Base-by-base conservation (phyloP, 257 asterid species). In the Fraxinus cuspidata region DNA sequence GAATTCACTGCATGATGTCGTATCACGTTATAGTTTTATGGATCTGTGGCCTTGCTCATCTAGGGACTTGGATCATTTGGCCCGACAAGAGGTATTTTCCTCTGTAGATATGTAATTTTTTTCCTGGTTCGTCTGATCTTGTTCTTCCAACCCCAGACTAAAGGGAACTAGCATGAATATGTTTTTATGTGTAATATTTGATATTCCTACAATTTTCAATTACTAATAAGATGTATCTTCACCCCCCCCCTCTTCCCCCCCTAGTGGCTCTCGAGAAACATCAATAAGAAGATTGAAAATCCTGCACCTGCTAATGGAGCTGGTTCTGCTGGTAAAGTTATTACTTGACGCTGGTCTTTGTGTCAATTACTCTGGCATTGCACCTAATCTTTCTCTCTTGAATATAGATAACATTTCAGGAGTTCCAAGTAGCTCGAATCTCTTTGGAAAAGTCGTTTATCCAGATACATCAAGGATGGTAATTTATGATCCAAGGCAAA, bases 11-110 rank as follows among this genome's bases (percentile, higher is more conserved):
- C 97, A 90, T 85, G 97, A 96, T 83, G 89, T 96, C 74, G 89
- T 90, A 73, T 93, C 97, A 32, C 91, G 98, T 23, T 96, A 92
- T 86, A 92, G 97, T 83, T 96, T 89, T 83, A 89, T 84, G 98
- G 99, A 93, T 86, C 90, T 96, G 74, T 89, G 96, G 96, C 99
- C 99, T 81, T 96, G 99, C 88, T 96, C 98, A 21, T 85, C 98
- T 74, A 92, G 78, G 77, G 97, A 93, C 87, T 88, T 96, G 91
- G 97, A 96, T 86, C 91, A 96, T 83, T 84, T 96, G 80, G 86
- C 97, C 76, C 89, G 92, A 53, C 96, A 93, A 87, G 97, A 92
- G 96, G 99, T 96, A 89, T 42, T 71, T 80, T 35, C n/a, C 7
- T 11, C 8, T 7, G 18, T n/a, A 18, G 23, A 31, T 56, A 0